Evolutionary conservation across 495 filamentous ascomycete species (phyloP).

Genomic region (Cudoniella acicularis): DNA sequence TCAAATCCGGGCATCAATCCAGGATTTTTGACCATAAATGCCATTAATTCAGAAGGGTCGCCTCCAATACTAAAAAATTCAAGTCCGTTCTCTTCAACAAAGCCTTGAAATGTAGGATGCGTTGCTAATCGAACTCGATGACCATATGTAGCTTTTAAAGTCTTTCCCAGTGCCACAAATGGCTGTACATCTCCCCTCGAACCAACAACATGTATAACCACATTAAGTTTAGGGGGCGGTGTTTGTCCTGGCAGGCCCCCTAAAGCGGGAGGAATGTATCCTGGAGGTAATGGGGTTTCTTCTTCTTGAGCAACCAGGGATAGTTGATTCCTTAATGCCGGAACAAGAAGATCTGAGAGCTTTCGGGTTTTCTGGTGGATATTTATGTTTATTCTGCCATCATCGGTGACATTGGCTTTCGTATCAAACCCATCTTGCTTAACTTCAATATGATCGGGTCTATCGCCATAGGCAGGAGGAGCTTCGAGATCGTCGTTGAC

Average conservation of each 20-base stretch:
- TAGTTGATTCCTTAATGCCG: constrained; percentile 59
- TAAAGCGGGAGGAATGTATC: constrained; percentile 59
- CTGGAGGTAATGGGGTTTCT: constrained; percentile 42
- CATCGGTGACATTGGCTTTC: constrained; percentile 47
- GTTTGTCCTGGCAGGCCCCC: constrained; percentile 56
- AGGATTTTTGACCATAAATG: constrained; percentile 84
- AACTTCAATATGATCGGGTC: constrained; percentile 42
- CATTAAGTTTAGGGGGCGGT: constrained; percentile 58
- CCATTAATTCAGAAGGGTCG: constrained; percentile 76
- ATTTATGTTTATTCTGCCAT: constrained; percentile 72
- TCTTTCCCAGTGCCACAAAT: constrained; percentile 64
- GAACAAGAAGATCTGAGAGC: constrained; percentile 61
- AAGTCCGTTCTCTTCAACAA: constrained; percentile 64
- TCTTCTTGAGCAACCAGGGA: constrained; percentile 38
- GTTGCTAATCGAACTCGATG: constrained; percentile 78
- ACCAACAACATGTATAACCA: constrained; percentile 78
- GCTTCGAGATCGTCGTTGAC: constrained; percentile 15
- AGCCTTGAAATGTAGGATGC: constrained; percentile 65
- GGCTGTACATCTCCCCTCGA: constrained; percentile 78
- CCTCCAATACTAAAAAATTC: constrained; percentile 82
- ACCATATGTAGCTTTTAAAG: constrained; percentile 57
- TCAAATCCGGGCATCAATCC: constrained; percentile 71
- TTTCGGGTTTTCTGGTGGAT: constrained; percentile 62
- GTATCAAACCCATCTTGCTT: constrained; percentile 51
- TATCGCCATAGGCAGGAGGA: constrained; percentile 46